Conservation (phyloP, 225 moss, liverwort and hornwort genomes). For the Pleurozium schreberi region DNA sequence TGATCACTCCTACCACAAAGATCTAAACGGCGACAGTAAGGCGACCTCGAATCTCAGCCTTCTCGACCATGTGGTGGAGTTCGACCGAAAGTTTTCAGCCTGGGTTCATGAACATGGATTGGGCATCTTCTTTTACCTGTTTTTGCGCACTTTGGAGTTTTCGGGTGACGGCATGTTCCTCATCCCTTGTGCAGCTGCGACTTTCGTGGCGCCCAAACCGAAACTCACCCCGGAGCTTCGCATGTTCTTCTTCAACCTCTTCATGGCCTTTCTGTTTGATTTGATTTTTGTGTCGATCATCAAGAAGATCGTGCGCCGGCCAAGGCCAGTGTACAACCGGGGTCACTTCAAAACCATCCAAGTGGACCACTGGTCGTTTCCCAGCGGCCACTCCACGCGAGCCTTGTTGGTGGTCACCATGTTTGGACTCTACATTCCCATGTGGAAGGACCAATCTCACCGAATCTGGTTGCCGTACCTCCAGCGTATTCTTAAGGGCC, state of each 20-base stretch:
- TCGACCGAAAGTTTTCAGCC: conserved; percentile 55
- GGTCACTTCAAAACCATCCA: conserved; percentile 51
- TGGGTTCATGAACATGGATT: conserved; percentile 46
- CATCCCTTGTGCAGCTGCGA: conserved; percentile 57
- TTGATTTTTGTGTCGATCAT: conserved; percentile 43
- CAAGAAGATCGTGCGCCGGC: conserved; percentile 57
- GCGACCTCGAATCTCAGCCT: background rate
- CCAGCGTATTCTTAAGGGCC: background rate
- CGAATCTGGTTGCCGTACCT: conserved; percentile 3
- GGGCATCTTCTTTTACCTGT: conserved; percentile 37
- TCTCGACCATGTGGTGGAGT: conserved; percentile 26
- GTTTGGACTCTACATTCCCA: conserved; percentile 48
- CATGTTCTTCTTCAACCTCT: conserved; percentile 63
- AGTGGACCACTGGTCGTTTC: conserved; percentile 72
- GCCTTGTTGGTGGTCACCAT: conserved; percentile 56
- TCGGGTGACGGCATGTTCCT: conserved; percentile 62
- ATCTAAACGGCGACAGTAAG: background rate
- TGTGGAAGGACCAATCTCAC: conserved; percentile 33
- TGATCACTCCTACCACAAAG: background rate
- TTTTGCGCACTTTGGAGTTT: conserved; percentile 48
- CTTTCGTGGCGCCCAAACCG: conserved; percentile 42
- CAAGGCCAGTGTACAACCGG: conserved; percentile 60
- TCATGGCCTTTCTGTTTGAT: conserved; percentile 61
- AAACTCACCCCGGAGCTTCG: conserved; percentile 38
- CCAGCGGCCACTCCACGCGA: conserved; percentile 72